These are phyloP conservation scores for Tephrocybe sp. DNA, from an alignment of 768 basidiomycete species.

Conservation along the genomic window DNA sequence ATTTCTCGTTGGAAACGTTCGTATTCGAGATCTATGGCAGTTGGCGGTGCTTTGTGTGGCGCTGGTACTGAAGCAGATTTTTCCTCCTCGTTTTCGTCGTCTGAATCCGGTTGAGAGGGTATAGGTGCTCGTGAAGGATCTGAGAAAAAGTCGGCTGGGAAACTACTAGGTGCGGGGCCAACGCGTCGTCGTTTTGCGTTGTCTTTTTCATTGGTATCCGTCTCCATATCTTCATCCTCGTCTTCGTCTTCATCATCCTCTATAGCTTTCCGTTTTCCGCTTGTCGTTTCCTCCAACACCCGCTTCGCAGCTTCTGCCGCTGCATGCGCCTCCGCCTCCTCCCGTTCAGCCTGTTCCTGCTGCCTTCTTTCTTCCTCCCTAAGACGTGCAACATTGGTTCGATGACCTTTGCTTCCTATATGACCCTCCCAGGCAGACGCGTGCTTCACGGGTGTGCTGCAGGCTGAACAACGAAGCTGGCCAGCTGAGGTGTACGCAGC, in stretches of 20 bases:
- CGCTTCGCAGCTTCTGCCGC: conserved; percentile 20
- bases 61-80: conserved; percentile 15
- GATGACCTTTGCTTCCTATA: conserved; percentile 76
- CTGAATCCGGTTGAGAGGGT: conserved; percentile 30
- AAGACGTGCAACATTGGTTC: conserved; percentile 58
- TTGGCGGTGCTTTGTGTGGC: conserved; percentile 18
- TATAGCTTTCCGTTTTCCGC: conserved; percentile 29
- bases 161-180: conserved; percentile 23
- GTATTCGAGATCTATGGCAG: conserved; percentile 66
- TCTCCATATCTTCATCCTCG: conserved; percentile 15
- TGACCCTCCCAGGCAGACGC: conserved; percentile 87
- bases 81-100: conserved; percentile 37
- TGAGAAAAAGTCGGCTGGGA: conserved; percentile 81
- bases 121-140: conserved; percentile 57
- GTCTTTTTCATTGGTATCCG: conserved; percentile 23
- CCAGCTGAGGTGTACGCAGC: conserved; percentile 66
- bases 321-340: conserved; percentile 23
- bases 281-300: conserved; percentile 8
- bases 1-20: conserved; percentile 68
- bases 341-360: conserved; percentile 32
- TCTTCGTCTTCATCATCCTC: conserved; percentile 10
- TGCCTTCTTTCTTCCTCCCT: conserved; percentile 51
- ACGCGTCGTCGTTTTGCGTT: conserved; percentile 16
- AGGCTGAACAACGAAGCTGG: conserved; percentile 68
- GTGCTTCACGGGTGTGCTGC: conserved; percentile 64